These are phyloP conservation scores for Neofusicoccum kwambonambiense DNA, from an alignment of 2,329 filamentous ascomycete genomes.

Conservation along the genomic window DNA sequence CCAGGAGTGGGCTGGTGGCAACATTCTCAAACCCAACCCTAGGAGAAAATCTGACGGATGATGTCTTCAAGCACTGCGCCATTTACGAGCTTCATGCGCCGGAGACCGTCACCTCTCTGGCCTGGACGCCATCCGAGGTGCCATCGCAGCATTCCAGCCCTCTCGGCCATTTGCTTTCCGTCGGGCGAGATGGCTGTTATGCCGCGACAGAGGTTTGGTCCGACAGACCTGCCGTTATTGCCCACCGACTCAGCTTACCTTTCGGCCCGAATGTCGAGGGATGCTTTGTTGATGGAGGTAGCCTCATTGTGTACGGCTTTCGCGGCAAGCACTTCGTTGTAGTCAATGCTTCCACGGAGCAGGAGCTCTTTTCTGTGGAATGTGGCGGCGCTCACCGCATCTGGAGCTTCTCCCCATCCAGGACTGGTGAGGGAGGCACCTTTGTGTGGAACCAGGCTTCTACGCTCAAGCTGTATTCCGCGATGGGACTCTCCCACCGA, in stretches of 20 bases:
- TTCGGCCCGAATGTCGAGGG: constrained; percentile 77
- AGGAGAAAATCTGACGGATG: background rate
- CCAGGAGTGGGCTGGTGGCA: constrained; percentile 5
- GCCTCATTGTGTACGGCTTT: constrained; percentile 78
- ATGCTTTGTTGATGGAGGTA: constrained; percentile 57
- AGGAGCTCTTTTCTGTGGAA: constrained; percentile 68
- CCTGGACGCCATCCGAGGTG: constrained; percentile 25
- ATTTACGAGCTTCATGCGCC: constrained; percentile 44
- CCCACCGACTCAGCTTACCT: constrained; percentile 68
- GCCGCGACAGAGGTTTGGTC: constrained; percentile 56
- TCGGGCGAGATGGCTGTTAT: constrained; percentile 74
- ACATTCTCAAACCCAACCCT: background rate
- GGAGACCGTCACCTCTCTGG: constrained; percentile 69
- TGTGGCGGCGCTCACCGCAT: constrained; percentile 83
- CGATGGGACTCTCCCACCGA: constrained; percentile 42
- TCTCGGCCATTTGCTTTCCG: constrained; percentile 61
- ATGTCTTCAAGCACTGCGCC: background rate
- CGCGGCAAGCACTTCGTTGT: constrained; percentile 75
- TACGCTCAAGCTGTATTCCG: constrained; percentile 47
- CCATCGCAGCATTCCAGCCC: constrained; percentile 7
- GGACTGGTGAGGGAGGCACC: constrained; percentile 41
- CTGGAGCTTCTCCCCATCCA: constrained; percentile 58
- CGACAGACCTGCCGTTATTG: constrained; percentile 36
- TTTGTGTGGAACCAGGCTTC: constrained; percentile 77
- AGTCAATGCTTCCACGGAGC: constrained; percentile 72